Evolutionary conservation across 495 filamentous ascomycete species (phyloP).

Genomic region (Daldinia childiae): DNA sequence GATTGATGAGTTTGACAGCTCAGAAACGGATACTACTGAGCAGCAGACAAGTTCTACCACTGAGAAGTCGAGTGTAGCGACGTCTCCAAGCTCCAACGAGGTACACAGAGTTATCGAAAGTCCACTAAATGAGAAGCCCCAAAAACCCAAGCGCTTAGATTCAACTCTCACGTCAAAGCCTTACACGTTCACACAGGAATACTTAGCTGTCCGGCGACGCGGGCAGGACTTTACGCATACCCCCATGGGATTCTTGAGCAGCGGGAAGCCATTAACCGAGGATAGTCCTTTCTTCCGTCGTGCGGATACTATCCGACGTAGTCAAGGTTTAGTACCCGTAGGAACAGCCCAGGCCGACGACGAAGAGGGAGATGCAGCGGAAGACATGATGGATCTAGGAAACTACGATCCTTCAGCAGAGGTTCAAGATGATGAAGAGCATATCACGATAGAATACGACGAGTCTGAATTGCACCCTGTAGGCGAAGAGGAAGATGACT

Average conservation of each 20-base stretch:
- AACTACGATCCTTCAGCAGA: constrained; percentile 35
- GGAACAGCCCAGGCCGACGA: constrained; percentile 10
- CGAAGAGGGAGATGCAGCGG: constrained; percentile 8
- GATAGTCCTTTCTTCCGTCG: constrained; percentile 60
- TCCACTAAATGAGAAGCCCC: neutral
- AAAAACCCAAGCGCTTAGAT: neutral
- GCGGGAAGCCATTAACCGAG: constrained; percentile 54
- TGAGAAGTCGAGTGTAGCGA: neutral
- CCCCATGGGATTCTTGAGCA: constrained; percentile 64
- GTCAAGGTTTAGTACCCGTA: constrained; percentile 7
- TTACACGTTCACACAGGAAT: constrained; percentile 59
- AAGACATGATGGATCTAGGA: constrained; percentile 33
- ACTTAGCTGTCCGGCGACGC: constrained; percentile 57
- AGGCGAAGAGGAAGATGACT: constrained; percentile 3
- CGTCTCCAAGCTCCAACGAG: neutral
- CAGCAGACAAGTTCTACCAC: neutral
- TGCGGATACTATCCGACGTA: constrained; percentile 8
- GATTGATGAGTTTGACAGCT: constrained; percentile 27
- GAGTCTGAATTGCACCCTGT: constrained; percentile 20
- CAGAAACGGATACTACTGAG: constrained; percentile 19
- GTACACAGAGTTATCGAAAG: neutral
- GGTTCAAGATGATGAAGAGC: constrained; percentile 28
- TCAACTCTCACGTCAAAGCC: constrained; percentile 35
- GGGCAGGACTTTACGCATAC: constrained; percentile 64
- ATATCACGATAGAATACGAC: constrained; percentile 36